Base-by-base conservation (phyloP, 2,329 filamentous ascomycete genomes). In the Akanthomyces uredinophilus region DNA sequence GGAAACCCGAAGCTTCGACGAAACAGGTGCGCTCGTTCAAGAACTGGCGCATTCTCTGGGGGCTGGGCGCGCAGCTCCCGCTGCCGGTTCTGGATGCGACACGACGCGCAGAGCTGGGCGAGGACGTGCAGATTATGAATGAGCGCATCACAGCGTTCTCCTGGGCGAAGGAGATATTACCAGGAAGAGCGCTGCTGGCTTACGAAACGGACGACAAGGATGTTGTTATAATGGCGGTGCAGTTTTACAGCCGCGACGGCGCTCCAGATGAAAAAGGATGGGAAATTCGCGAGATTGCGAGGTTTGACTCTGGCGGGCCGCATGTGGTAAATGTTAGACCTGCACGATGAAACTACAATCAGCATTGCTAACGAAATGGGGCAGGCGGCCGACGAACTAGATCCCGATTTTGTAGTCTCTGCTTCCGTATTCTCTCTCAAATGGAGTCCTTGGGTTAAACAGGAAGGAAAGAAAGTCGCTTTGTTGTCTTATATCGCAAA, bases 21-120 rank as follows among this genome's bases (percentile, higher is more conserved):
- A 27, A 22, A 20, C 71, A 76, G 10, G 71, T 72, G 11, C 73
- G 77, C 18, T 72, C 75, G 11, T 78, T 81, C 66, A 77, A 78
- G 32, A 76, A 75, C 18, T 86, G 83, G 83, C 74, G 78, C 61
- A 76, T 82, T 1, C 74, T 85, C 1, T 87, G 83, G 83, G 81
- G 81, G 0, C 71, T 86, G 3, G 84, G 84, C 7, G 81, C 79
- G 46, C 77, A 77, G 3, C 63, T 84, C 32, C 75, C 81, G 7
- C 69, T 85, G 8, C 83, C 82, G 74, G 1, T 71, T 71, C 18
- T 67, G 65, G 62, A 49, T 16, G 46, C 11, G 46, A 5, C 29
- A 44, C 47, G 46, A 24, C 35, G 63, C 22, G 32, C 64, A 4
- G 65, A 69, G n/a, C 67, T 68, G 29, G 70, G 68, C 50, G 39